Conservation (phyloP, 345 rosid species). For the Euphorbia peplus region DNA sequence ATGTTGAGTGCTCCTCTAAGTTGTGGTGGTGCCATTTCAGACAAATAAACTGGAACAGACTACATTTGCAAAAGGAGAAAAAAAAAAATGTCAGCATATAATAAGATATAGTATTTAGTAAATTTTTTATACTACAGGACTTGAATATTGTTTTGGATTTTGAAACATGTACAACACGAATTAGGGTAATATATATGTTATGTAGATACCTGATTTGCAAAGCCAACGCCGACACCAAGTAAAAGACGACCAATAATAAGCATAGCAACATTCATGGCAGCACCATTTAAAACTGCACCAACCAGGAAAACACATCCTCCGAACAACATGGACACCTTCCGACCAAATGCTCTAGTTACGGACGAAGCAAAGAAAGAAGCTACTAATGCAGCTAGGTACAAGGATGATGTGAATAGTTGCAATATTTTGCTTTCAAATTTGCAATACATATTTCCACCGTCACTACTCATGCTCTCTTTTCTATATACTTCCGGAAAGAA, state of each 20-base stretch:
- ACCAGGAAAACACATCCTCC: constrained; percentile 59
- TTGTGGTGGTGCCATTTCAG: constrained; percentile 78
- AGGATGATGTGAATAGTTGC: constrained; percentile 75
- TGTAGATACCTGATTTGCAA: constrained; percentile 64
- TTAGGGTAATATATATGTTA: too few species aligned
- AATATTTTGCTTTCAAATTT: constrained; percentile 65
- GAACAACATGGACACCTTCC: constrained; percentile 59
- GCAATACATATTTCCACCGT: constrained; percentile 61
- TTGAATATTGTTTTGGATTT: too few species aligned
- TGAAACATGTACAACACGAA: too few species aligned
- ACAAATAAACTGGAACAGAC: constrained; percentile 76
- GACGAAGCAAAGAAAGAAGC: constrained; percentile 64
- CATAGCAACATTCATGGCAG: constrained; percentile 48
- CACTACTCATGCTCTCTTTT: constrained; percentile 22
- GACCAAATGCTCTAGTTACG: constrained; percentile 51
- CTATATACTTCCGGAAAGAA: constrained; percentile 57
- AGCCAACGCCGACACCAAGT: constrained; percentile 83
- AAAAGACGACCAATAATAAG: constrained; percentile 64
- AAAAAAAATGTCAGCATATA: too few species aligned
- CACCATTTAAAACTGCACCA: constrained; percentile 62
- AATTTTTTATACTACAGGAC: too few species aligned
- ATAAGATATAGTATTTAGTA: too few species aligned
- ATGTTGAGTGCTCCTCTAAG: constrained; percentile 78
- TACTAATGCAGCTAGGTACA: constrained; percentile 64
- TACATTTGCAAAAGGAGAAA: neutral